Conservation (phyloP, 768 basidiomycete species). For the Pulveroboletus frians region DNA sequence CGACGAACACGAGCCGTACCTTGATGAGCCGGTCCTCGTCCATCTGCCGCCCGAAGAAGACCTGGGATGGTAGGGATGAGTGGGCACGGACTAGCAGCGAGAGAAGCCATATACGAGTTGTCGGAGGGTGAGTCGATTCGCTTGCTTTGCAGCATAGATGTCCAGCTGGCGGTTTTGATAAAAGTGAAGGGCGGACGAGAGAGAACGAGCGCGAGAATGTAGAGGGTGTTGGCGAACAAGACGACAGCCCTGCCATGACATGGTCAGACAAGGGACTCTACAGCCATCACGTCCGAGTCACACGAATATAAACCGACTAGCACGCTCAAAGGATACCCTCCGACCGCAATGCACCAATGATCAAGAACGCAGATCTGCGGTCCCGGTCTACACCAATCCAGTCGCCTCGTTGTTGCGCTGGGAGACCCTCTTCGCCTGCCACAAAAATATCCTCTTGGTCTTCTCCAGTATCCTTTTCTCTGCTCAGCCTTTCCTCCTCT, state of each 20-base stretch:
- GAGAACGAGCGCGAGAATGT: constrained; percentile 12
- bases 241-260: constrained; percentile 22
- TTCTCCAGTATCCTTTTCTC: constrained; percentile 17
- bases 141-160: constrained; percentile 68
- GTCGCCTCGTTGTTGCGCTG: constrained; percentile 50
- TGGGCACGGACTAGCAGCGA: not conserved
- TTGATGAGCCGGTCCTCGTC: constrained; percentile 73
- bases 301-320: not conserved
- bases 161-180: constrained; percentile 83
- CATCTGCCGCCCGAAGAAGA: constrained; percentile 84
- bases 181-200: constrained; percentile 53
- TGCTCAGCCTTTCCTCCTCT: constrained; percentile 43
- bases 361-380: constrained; percentile 71
- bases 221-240: constrained; percentile 3
- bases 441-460: constrained; percentile 54
- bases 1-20: constrained; percentile 33
- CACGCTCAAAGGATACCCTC: constrained; percentile 53
- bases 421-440: constrained; percentile 52
- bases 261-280: constrained; percentile 12
- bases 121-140: constrained; percentile 67
- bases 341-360: constrained; percentile 68
- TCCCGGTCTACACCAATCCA: constrained; percentile 80
- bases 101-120: constrained; percentile 55
- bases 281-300: constrained; percentile 18
- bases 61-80: constrained; percentile 37